These are phyloP conservation scores for Rhizodiscina lignyota DNA, from an alignment of 495 filamentous ascomycete species.

Conservation along the genomic window DNA sequence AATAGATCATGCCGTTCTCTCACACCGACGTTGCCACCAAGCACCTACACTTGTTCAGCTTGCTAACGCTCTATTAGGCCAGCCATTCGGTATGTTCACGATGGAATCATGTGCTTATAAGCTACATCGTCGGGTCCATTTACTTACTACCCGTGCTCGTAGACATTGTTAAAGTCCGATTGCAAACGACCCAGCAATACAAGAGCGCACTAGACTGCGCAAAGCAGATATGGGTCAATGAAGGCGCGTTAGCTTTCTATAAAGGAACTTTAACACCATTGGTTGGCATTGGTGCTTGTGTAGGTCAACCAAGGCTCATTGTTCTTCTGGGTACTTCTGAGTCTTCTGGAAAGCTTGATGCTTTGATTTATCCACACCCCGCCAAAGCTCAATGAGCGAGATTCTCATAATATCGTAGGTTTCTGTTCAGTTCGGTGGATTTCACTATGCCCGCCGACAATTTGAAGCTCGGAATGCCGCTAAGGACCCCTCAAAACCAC, in stretches of 20 bases:
- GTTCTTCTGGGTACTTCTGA: not conserved
- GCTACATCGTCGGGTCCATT: not conserved
- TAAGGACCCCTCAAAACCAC: conserved; percentile 15
- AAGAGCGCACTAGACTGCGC: conserved; percentile 65
- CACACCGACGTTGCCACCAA: no score
- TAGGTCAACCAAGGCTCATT: conserved; percentile 21
- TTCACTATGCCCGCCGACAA: conserved; percentile 76
- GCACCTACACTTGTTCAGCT: no score
- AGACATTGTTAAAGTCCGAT: conserved; percentile 96
- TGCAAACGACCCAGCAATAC: conserved; percentile 79
- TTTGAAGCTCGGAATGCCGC: conserved; percentile 58
- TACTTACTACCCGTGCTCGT: conserved; percentile 9
- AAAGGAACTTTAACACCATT: conserved; percentile 96
- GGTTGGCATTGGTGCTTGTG: conserved; percentile 91
- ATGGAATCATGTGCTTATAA: not conserved
- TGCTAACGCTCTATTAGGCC: conserved; percentile 40
- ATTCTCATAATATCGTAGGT: conserved; percentile 35
- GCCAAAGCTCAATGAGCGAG: not conserved
- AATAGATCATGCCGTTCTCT: no score
- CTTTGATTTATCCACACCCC: conserved; percentile 1
- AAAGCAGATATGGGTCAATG: conserved; percentile 65
- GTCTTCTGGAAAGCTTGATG: not conserved
- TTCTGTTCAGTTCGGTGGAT: conserved; percentile 93
- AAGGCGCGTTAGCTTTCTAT: conserved; percentile 88
- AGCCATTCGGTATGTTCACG: conserved; percentile 57